A percentile compares a stretch with the other conserved stretches of the same genome.
phyloP scores from a whole-genome alignment of 2,329 filamentous ascomycete species.

The Pleurostoma richardsiae region DNA sequence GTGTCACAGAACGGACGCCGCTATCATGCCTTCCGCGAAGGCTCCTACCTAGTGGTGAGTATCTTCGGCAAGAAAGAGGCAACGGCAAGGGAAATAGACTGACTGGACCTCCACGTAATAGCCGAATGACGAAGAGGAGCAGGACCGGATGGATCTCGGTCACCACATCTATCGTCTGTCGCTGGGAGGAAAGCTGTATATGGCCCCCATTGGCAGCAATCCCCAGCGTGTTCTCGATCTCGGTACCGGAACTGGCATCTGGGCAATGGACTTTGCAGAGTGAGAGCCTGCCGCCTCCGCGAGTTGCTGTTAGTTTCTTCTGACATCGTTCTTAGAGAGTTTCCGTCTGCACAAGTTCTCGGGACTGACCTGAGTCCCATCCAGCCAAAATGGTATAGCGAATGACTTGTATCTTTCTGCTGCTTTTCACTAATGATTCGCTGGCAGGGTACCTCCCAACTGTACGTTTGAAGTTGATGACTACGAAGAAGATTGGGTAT shows the following conservation, averaged over 20 bases:
- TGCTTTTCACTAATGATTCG: background rate
- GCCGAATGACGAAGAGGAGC: conserved; percentile 9
- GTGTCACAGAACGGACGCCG: background rate
- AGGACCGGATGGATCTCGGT: conserved; percentile 11
- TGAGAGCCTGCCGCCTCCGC: background rate
- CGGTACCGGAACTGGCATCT: conserved; percentile 20
- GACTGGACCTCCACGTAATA: background rate
- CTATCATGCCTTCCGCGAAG: background rate
- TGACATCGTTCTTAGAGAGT: conserved; percentile 2
- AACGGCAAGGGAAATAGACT: background rate
- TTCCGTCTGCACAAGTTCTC: conserved; percentile 14
- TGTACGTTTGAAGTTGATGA: conserved; percentile 17
- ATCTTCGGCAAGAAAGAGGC: background rate
- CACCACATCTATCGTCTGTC: conserved; percentile 5
- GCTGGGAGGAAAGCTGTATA: conserved; percentile 7
- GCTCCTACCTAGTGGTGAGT: background rate
- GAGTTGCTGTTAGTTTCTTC: background rate
- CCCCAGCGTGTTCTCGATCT: conserved; percentile 17
- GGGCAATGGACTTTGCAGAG: conserved; percentile 17
- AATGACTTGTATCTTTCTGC: background rate
- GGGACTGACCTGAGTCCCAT: conserved; percentile 17
- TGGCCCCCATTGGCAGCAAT: conserved; percentile 10
- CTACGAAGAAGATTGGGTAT: conserved; percentile 16
- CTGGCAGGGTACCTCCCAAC: conserved; percentile 15
- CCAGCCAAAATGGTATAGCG: conserved; percentile 11